Evolutionary conservation across 177 flowering plant species (phyloP).

Genomic region (Vitis hybrid): DNA sequence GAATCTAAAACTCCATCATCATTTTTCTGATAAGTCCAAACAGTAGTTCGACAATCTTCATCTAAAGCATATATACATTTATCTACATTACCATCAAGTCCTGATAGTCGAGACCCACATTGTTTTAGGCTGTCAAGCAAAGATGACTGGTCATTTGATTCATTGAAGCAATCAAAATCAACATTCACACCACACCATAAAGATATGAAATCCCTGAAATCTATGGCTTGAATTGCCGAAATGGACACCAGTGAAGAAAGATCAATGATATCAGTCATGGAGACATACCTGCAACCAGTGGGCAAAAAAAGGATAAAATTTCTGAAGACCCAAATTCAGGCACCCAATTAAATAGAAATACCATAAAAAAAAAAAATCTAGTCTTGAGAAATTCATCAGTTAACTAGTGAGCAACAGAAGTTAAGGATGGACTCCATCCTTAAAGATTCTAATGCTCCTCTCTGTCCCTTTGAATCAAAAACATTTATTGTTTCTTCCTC

Average conservation of each 20-base stretch:
- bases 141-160: constrained; percentile 21
- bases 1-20: constrained; percentile 59
- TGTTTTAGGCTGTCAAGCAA: constrained; percentile 47
- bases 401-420: not conserved
- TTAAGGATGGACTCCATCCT: too few species aligned
- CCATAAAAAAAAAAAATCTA: not conserved
- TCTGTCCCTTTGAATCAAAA: too few species aligned
- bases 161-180: constrained; percentile 39
- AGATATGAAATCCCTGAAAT: constrained; percentile 69
- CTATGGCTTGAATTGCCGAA: constrained; percentile 49
- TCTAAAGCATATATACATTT: constrained; percentile 69
- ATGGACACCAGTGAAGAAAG: constrained; percentile 53
- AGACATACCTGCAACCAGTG: constrained; percentile 63
- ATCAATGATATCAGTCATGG: constrained; percentile 81
- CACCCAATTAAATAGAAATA: not conserved
- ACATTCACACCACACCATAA: constrained; percentile 57
- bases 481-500: not conserved
- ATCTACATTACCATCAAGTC: constrained; percentile 43
- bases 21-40: constrained; percentile 78
- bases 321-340: not conserved
- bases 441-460: too few species aligned
- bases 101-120: constrained; percentile 76
- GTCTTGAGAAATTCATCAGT: not conserved
- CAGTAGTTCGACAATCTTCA: constrained; percentile 84
- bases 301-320: not conserved